Evolutionary conservation across 352 stramenopile genomes (phyloP).

Genomic region (Pythium brassicae): DNA sequence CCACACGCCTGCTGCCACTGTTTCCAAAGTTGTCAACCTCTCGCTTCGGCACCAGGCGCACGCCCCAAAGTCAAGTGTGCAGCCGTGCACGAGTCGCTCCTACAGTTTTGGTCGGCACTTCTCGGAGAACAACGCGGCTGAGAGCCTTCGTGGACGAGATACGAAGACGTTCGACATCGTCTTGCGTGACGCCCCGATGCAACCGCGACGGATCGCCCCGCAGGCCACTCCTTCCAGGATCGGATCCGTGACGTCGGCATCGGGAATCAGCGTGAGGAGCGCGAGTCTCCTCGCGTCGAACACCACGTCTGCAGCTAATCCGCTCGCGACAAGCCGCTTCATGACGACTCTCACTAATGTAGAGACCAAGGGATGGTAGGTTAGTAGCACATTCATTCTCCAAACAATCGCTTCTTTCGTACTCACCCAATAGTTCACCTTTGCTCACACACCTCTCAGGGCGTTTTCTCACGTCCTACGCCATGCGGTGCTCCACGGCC

Average conservation of each 20-base stretch:
- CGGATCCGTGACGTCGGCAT: constrained; percentile 1
- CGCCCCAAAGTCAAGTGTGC: background rate
- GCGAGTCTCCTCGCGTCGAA: constrained; percentile 36
- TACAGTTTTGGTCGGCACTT: constrained; percentile 6
- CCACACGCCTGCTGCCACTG: background rate
- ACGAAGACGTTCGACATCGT: constrained; percentile 20
- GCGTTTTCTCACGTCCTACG: too few species aligned
- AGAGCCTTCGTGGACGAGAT: constrained; percentile 4
- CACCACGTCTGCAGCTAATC: constrained; percentile 44
- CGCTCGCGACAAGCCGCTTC: constrained; percentile 36
- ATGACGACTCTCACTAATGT: constrained; percentile 25
- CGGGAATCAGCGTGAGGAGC: constrained; percentile 14
- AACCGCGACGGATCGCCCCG: background rate
- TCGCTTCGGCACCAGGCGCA: background rate
- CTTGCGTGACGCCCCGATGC: constrained; percentile 11
- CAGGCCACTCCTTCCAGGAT: constrained; percentile 1
- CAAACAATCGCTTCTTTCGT: too few species aligned
- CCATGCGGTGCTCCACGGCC: background rate
- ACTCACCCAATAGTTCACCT: too few species aligned
- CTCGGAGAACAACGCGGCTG: background rate
- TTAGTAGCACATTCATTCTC: background rate
- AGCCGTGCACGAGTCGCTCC: constrained; percentile 3
- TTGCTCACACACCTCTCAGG: too few species aligned
- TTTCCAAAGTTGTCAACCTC: background rate
- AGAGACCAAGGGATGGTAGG: too few species aligned